phyloP scores from a whole-genome alignment of 2,329 filamentous ascomycete genomes.

The Scopulariopsis brevicaulis region DNA sequence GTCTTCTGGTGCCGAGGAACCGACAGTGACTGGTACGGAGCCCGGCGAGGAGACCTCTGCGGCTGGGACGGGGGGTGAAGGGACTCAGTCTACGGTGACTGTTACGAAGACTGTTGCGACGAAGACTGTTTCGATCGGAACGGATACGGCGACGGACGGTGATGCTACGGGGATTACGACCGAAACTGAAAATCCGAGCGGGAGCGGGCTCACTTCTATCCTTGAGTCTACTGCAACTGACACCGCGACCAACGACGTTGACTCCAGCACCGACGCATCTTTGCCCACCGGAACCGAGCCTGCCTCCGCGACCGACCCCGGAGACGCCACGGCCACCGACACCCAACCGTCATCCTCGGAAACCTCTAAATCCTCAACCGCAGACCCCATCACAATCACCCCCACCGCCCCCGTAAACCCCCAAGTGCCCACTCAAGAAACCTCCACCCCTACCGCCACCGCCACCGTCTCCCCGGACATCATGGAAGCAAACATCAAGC shows the following conservation, averaged over 20 bases:
- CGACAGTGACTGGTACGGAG: neutral
- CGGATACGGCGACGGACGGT: neutral
- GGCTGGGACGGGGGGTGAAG: neutral
- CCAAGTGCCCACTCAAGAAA: slow-evolving; percentile 28
- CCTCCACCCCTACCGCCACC: slow-evolving; percentile 21
- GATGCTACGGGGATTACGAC: neutral
- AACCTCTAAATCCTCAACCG: neutral
- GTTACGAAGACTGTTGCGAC: neutral
- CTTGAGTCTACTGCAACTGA: neutral
- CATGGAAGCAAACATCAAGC: slow-evolving; percentile 31
- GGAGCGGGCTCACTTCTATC: neutral
- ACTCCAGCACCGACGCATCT: neutral
- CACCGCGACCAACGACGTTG: neutral
- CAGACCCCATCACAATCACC: slow-evolving; percentile 5
- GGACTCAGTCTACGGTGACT: neutral
- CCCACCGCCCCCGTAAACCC: slow-evolving; percentile 23
- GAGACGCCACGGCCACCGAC: neutral
- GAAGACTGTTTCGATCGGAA: neutral
- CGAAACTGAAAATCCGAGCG: neutral
- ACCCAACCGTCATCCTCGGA: neutral
- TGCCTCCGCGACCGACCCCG: neutral
- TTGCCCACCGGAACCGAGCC: neutral
- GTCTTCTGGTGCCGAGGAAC: neutral
- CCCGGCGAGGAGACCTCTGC: neutral
- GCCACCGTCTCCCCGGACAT: slow-evolving; percentile 26